A percentile compares a stretch with the other conserved stretches of the same genome.
phyloP scores from a whole-genome alignment of 2,329 filamentous ascomycete genomes.

The Botrytis medusae region DNA sequence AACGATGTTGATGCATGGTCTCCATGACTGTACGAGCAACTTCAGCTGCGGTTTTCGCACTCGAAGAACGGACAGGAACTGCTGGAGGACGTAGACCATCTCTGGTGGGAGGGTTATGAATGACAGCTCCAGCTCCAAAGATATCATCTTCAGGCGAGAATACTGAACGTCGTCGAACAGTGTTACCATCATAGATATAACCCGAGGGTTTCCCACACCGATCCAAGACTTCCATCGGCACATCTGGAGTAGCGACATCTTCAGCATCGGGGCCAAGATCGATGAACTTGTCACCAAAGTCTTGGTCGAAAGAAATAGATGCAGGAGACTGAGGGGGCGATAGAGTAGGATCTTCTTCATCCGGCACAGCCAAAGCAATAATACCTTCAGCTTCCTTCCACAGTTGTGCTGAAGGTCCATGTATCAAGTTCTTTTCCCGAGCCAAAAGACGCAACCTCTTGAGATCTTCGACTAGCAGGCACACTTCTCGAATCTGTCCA shows the following conservation, averaged over 20 bases:
- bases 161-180: conserved; percentile 57
- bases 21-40: conserved; percentile 61
- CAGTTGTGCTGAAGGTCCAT: conserved; percentile 58
- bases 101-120: conserved; percentile 38
- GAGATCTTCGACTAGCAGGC: conserved; percentile 76
- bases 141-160: conserved; percentile 67
- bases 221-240: conserved; percentile 45
- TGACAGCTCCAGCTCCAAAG: conserved; percentile 46
- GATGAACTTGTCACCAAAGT: conserved; percentile 45
- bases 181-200: conserved; percentile 51
- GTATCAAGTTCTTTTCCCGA: conserved; percentile 62
- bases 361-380: conserved; percentile 76
- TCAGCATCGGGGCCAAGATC: conserved; percentile 45
- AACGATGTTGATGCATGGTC: conserved; percentile 58
- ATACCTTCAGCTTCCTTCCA: conserved; percentile 86
- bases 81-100: conserved; percentile 38
- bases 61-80: conserved; percentile 32
- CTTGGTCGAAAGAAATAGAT: conserved; percentile 47
- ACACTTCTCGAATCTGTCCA: conserved; percentile 78
- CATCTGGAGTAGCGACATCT: conserved; percentile 49
- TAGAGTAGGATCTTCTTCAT: conserved; percentile 53
- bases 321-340: conserved; percentile 35
- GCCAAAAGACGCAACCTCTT: conserved; percentile 74
- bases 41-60: conserved; percentile 46
- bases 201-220: conserved; percentile 31